These are phyloP conservation scores for Sordariomycetes sp. DNA, from an alignment of 2,329 filamentous ascomycete species.

Conservation along the genomic window DNA sequence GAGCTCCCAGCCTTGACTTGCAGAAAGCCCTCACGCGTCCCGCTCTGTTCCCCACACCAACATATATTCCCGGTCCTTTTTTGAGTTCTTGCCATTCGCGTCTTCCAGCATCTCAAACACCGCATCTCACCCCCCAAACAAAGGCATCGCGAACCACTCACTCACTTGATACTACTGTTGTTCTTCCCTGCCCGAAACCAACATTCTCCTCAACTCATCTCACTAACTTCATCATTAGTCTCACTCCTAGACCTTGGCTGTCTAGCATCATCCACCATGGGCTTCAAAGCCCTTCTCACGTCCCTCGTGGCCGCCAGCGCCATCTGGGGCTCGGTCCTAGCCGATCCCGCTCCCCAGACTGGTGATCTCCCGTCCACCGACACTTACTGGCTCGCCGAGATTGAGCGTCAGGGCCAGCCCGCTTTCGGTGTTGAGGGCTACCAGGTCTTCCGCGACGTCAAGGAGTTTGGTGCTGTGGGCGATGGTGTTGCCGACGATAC, in stretches of 20 bases:
- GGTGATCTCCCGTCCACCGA: constrained; percentile 9
- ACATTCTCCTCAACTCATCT: not conserved
- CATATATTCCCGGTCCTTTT: not conserved
- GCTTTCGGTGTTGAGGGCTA: constrained; percentile 53
- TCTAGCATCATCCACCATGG: constrained; percentile 25
- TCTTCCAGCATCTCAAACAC: not conserved
- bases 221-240: not conserved
- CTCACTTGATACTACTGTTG: not conserved
- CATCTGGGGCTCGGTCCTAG: constrained; percentile 20
- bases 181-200: not conserved
- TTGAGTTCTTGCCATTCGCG: not conserved
- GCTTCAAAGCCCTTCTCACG: constrained; percentile 29
- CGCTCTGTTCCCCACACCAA: not conserved
- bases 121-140: not conserved
- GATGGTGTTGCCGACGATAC: constrained; percentile 70
- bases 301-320: constrained; percentile 32
- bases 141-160: not conserved
- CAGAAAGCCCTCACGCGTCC: not conserved
- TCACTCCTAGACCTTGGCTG: constrained; percentile 11
- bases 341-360: constrained; percentile 18
- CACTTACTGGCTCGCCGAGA: constrained; percentile 60
- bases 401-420: constrained; percentile 57
- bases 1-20: no score
- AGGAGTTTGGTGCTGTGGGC: constrained; percentile 63
- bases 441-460: constrained; percentile 68